Conservation (phyloP, 345 rosid genomes). For the Viola odorata region DNA sequence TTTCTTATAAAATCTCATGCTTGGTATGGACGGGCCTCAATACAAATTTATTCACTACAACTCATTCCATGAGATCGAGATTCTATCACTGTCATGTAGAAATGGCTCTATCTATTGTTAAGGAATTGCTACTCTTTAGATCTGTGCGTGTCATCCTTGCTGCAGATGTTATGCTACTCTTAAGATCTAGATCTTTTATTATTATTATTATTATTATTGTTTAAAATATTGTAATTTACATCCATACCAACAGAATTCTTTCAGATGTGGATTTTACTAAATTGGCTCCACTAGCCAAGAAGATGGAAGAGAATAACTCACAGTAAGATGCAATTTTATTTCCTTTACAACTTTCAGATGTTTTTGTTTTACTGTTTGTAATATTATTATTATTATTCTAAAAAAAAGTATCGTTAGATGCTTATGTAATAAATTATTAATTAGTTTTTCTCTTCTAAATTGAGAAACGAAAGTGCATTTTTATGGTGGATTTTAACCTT, state of each 20-base stretch:
- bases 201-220: not conserved
- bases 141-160: not conserved
- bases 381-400: too few species aligned
- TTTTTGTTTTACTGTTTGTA: too few species aligned
- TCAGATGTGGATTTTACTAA: conserved; percentile 33
- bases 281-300: conserved; percentile 25
- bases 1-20: too few species aligned
- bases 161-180: not conserved
- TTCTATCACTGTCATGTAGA: conserved; percentile 11
- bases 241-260: conserved; percentile 28
- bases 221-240: conserved; percentile 11
- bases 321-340: conserved; percentile 24
- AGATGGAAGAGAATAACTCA: conserved; percentile 35
- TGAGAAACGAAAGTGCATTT: too few species aligned
- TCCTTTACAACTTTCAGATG: too few species aligned
- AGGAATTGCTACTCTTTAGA: conserved; percentile 22
- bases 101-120: conserved; percentile 46
- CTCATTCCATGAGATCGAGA: not conserved
- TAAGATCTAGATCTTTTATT: not conserved
- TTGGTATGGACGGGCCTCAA: too few species aligned
- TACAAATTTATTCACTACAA: conserved; percentile 18
- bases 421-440: too few species aligned
- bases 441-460: too few species aligned
- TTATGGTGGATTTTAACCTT: too few species aligned
- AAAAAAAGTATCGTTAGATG: too few species aligned